phyloP scores from a whole-genome alignment of 2,329 filamentous ascomycete species.

The Aspergillus pseudotamarii region DNA sequence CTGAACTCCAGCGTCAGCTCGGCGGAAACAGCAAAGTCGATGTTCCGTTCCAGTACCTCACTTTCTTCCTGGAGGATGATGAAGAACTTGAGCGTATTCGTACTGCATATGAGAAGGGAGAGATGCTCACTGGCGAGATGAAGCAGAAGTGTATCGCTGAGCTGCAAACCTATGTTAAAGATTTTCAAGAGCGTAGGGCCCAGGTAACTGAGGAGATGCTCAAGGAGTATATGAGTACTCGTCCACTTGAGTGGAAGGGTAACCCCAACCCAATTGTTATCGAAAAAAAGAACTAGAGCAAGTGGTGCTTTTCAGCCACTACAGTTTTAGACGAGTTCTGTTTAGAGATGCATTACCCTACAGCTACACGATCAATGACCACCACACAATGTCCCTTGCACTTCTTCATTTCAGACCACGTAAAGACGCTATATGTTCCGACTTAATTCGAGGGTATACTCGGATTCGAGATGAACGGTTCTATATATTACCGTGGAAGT shows the following conservation, averaged over 20 bases:
- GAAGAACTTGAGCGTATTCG: conserved; percentile 62
- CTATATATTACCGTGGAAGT: neutral
- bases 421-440: neutral
- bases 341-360: conserved; percentile 1
- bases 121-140: conserved; percentile 83
- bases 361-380: conserved; percentile 1
- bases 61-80: conserved; percentile 90
- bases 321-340: neutral
- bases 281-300: conserved; percentile 3
- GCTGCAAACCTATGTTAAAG: conserved; percentile 74
- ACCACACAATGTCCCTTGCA: neutral
- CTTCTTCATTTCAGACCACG: too few relatives aligned
- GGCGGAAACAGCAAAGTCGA: conserved; percentile 90
- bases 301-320: neutral
- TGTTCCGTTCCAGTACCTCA: conserved; percentile 89
- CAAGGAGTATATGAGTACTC: conserved; percentile 68
- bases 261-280: conserved; percentile 50
- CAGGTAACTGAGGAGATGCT: conserved; percentile 78
- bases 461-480: neutral
- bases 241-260: conserved; percentile 60
- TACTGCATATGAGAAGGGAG: conserved; percentile 65
- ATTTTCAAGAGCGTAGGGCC: conserved; percentile 78
- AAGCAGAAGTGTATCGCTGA: conserved; percentile 82
- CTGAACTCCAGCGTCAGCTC: conserved; percentile 77
- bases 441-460: neutral